These are phyloP conservation scores for Psilocybe cyanescens DNA, from an alignment of 768 basidiomycete genomes.

Conservation along the genomic window DNA sequence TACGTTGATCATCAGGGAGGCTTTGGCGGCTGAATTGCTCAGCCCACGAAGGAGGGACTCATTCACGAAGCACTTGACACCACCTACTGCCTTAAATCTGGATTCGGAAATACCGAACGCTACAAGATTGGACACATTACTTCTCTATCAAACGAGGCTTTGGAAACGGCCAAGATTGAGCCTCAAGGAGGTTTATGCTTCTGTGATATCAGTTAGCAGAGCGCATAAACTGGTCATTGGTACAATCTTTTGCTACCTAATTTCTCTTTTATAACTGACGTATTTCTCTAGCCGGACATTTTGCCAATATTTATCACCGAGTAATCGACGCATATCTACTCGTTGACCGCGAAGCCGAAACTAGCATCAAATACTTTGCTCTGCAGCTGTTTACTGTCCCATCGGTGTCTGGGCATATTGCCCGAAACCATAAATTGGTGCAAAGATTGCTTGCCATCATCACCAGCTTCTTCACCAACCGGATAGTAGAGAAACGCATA, in stretches of 20 bases:
- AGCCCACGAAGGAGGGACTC: constrained; percentile 60
- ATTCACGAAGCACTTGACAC: constrained; percentile 44
- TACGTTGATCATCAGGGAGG: constrained; percentile 67
- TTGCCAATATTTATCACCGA: constrained; percentile 83
- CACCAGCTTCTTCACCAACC: constrained; percentile 90
- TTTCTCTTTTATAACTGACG: background rate
- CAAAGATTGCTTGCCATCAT: constrained; percentile 82
- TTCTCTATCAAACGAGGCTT: constrained; percentile 80
- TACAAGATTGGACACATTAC: constrained; percentile 72
- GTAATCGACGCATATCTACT: constrained; percentile 92
- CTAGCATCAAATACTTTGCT: constrained; percentile 92
- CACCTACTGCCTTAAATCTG: constrained; percentile 38
- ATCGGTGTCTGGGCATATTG: constrained; percentile 79
- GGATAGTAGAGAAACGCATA: constrained; percentile 77
- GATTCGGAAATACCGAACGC: constrained; percentile 50
- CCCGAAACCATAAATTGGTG: constrained; percentile 73
- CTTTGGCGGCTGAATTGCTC: constrained; percentile 72
- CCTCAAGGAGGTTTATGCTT: constrained; percentile 82
- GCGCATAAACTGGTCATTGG: constrained; percentile 80
- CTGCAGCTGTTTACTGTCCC: constrained; percentile 94
- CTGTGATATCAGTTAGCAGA: constrained; percentile 70
- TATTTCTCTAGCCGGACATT: constrained; percentile 66
- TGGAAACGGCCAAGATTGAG: constrained; percentile 87
- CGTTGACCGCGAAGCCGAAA: constrained; percentile 92
- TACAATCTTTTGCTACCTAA: constrained; percentile 37